phyloP scores from a whole-genome alignment of 1,139 yeast species.

The Yamadazyma epiphylla region DNA sequence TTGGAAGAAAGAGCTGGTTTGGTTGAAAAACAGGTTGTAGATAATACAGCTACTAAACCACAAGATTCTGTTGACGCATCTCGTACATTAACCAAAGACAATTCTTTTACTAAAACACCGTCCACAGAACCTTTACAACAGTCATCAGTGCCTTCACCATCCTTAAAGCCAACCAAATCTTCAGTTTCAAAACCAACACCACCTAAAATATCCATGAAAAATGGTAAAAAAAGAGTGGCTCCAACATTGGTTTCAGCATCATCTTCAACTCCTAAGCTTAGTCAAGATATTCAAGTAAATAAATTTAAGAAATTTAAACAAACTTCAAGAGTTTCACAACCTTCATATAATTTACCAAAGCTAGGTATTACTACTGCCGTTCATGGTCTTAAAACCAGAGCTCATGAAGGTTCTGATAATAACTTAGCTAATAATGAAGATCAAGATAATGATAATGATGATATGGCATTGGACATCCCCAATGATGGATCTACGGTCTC shows the following conservation, averaged over 20 bases:
- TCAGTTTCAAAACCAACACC: constrained; percentile 2
- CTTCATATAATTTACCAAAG: constrained; percentile 42
- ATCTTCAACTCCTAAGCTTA: constrained; percentile 21
- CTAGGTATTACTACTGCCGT: constrained; percentile 48
- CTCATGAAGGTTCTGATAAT: constrained; percentile 8
- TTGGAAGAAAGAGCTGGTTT: constrained; percentile 58
- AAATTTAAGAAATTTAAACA: constrained; percentile 17
- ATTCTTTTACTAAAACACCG: too few species aligned
- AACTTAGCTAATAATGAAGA: constrained; percentile 18
- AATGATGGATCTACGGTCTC: constrained; percentile 18
- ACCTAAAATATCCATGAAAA: constrained; percentile 52
- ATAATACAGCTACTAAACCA: too few species aligned
- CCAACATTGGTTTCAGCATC: constrained; percentile 68
- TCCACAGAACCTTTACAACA: not conserved
- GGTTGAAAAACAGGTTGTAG: not conserved
- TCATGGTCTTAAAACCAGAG: constrained; percentile 33
- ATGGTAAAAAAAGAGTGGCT: constrained; percentile 84
- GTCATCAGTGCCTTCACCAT: not conserved
- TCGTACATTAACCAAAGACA: too few species aligned
- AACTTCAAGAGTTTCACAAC: constrained; percentile 34
- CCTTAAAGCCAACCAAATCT: constrained; percentile 3
- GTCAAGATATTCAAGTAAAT: constrained; percentile 4
- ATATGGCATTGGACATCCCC: constrained; percentile 33
- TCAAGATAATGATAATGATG: constrained; percentile 41
- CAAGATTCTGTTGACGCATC: too few species aligned